Conservation (phyloP, 768 basidiomycete genomes). For the Xerocomellus chrysenteron region DNA sequence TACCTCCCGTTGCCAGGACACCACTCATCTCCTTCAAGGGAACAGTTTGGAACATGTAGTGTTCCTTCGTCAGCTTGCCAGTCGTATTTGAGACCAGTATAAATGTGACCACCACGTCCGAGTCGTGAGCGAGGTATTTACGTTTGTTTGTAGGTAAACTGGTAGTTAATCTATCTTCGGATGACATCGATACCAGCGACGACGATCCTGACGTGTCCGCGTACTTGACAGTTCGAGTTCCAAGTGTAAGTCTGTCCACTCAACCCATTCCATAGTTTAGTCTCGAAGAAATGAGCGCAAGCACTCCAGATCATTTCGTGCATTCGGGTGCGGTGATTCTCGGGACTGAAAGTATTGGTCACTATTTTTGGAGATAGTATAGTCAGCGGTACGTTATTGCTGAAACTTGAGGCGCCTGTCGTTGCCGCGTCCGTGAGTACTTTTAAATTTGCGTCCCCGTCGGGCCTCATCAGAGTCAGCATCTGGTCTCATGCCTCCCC, state of each 20-base stretch:
- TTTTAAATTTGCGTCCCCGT: background rate
- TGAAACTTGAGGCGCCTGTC: background rate
- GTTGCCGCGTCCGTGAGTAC: background rate
- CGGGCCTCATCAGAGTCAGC: background rate
- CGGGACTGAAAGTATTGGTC: background rate
- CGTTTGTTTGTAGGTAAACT: no score
- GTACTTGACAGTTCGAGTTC: background rate
- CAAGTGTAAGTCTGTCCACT: background rate
- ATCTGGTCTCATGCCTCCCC: constrained; percentile 29
- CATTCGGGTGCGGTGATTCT: background rate
- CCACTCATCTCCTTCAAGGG: no score
- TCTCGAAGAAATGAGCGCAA: background rate
- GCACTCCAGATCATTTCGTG: background rate
- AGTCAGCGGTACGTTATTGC: background rate
- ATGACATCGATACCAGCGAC: background rate
- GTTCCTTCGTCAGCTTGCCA: no score
- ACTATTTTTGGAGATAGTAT: constrained; percentile 2
- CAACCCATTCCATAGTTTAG: background rate
- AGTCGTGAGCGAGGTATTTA: no score
- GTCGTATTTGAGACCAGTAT: no score
- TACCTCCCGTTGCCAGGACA: no score
- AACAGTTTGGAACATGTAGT: no score
- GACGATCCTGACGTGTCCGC: background rate
- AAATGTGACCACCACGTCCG: no score
- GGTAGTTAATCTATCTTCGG: no score